These are phyloP conservation scores for Globisporangium alternatum DNA, from an alignment of 352 stramenopile genomes.

Conservation along the genomic window DNA sequence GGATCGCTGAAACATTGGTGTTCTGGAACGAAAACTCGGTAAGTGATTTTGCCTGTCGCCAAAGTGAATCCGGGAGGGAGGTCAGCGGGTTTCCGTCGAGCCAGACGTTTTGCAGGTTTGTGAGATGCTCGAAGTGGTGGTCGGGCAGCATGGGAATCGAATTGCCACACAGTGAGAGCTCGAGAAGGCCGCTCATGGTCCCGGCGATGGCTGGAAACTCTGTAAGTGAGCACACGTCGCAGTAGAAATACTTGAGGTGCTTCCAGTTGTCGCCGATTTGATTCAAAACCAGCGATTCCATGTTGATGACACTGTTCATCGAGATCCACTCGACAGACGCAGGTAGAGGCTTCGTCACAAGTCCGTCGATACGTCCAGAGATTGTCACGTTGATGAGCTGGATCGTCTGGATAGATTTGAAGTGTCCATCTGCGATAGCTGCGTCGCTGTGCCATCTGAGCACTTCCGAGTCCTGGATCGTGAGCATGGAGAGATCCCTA, in stretches of 20 bases:
- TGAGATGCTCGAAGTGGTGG: not conserved
- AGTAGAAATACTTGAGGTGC: slow-evolving; percentile 7
- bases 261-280: not conserved
- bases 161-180: slow-evolving; percentile 1
- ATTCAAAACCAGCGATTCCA: not conserved
- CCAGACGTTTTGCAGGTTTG: slow-evolving; percentile 1
- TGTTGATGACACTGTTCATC: not conserved
- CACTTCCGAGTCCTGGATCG: not conserved
- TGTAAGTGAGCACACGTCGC: not conserved
- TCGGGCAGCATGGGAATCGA: not conserved
- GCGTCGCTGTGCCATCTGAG: not conserved
- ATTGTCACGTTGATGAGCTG: not conserved
- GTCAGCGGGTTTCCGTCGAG: not conserved
- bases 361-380: not conserved
- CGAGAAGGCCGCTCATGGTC: slow-evolving; percentile 1
- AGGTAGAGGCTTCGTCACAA: not conserved
- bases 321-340: not conserved
- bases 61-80: slow-evolving; percentile 1
- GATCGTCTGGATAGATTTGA: not conserved
- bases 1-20: slow-evolving; percentile 4
- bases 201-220: not conserved
- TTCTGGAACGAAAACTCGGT: slow-evolving; percentile 3
- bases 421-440: not conserved
- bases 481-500: not conserved
- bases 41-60: not conserved